Evolutionary conservation across 192 early-diverging fungal species (phyloP).

Genomic region (Coemansia erecta): DNA sequence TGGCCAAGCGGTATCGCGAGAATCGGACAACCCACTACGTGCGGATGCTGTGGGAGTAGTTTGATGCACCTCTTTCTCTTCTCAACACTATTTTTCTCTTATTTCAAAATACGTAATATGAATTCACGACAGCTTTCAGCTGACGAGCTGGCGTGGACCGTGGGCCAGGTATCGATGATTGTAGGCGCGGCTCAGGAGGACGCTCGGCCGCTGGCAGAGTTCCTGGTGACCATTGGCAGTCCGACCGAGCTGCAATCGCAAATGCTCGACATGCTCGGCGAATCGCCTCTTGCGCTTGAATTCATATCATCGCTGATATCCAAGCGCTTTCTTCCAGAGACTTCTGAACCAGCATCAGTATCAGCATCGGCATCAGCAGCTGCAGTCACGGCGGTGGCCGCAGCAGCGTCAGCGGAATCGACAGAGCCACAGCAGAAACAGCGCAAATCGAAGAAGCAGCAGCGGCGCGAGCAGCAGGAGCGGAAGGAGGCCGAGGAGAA

Average conservation of each 20-base stretch:
- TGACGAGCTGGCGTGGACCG: conserved; percentile 36
- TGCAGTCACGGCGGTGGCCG: conserved; percentile 1
- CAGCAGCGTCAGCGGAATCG: neutral
- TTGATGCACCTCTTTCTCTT: neutral
- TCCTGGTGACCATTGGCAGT: conserved; percentile 25
- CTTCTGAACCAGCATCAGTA: neutral
- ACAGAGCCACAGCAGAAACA: neutral
- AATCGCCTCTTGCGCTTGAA: conserved; percentile 42
- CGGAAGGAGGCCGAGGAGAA: conserved; percentile 23
- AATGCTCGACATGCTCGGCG: conserved; percentile 49
- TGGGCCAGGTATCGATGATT: conserved; percentile 36
- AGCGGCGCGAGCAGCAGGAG: conserved; percentile 28
- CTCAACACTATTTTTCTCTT: neutral
- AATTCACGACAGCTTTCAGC: conserved; percentile 11
- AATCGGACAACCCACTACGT: conserved; percentile 40
- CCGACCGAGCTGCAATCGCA: conserved; percentile 41
- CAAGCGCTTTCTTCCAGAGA: conserved; percentile 32
- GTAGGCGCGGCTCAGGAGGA: conserved; percentile 37
- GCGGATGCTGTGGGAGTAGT: conserved; percentile 40
- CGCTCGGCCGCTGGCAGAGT: conserved; percentile 37
- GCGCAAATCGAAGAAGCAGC: conserved; percentile 34
- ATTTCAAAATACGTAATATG: neutral
- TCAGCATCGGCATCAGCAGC: conserved; percentile 3
- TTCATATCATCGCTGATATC: conserved; percentile 37
- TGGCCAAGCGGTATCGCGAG: conserved; percentile 46